Conservation (phyloP, 2,329 filamentous ascomycete species). For the Aspergillus thermomutatus region DNA sequence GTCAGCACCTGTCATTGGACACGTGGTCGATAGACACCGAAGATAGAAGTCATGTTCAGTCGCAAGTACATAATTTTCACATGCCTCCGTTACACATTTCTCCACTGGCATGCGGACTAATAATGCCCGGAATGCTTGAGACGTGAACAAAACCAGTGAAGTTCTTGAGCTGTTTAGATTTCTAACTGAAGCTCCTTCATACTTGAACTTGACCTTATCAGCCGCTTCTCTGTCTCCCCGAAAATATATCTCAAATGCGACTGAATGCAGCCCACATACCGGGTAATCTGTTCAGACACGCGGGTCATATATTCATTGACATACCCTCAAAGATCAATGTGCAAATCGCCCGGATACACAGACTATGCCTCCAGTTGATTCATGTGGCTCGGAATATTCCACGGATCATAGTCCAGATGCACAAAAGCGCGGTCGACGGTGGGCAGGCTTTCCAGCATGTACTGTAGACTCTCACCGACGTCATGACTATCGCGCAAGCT, state of each 20-base stretch:
- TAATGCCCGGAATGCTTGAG: background rate
- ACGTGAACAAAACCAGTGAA: too few relatives aligned
- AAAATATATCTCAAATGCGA: background rate
- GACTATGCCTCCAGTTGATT: conserved; percentile 23
- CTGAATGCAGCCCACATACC: background rate
- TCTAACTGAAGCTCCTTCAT: background rate
- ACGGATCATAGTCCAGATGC: conserved; percentile 47
- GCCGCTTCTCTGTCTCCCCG: background rate
- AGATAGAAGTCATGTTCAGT: background rate
- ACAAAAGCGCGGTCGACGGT: conserved; percentile 47
- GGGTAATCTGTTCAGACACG: background rate
- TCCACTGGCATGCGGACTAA: background rate
- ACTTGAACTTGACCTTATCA: background rate
- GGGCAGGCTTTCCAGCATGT: conserved; percentile 56
- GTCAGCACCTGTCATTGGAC: background rate
- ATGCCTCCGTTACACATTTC: background rate
- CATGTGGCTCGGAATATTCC: conserved; percentile 44
- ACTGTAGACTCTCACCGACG: conserved; percentile 57
- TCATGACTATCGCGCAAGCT: conserved; percentile 59
- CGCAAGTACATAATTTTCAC: background rate
- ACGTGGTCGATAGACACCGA: background rate
- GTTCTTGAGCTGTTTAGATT: background rate
- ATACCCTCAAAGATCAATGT: background rate
- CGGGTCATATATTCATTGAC: background rate
- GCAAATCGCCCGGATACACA: background rate